These are phyloP conservation scores for Rhamnella rubrinervis DNA, from an alignment of 331 rosid species.

Conservation along the genomic window DNA sequence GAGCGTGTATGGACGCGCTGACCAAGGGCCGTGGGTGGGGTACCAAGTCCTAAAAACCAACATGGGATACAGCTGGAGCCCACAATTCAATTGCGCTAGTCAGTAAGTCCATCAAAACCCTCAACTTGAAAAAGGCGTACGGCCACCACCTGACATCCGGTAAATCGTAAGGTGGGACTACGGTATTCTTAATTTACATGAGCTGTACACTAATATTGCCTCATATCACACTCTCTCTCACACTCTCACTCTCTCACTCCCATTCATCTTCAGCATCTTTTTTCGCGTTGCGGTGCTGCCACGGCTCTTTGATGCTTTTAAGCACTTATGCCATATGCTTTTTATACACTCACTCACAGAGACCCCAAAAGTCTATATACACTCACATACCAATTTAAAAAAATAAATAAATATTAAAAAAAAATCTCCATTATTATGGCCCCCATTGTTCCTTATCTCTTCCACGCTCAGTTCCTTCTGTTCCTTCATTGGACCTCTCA, in stretches of 20 bases:
- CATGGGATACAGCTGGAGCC: not conserved
- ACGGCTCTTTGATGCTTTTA: conserved; percentile 34
- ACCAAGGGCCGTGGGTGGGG: not conserved
- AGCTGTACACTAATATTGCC: conserved; percentile 43
- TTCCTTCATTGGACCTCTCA: conserved; percentile 21
- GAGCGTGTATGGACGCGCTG: conserved; percentile 5
- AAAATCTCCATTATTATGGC: conserved; percentile 42
- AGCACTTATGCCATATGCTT: conserved; percentile 3
- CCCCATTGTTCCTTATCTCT: conserved; percentile 58
- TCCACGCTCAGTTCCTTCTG: conserved; percentile 8
- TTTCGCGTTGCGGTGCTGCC: conserved; percentile 41
- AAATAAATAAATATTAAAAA: not conserved
- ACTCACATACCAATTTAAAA: not conserved
- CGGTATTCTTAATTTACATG: conserved; percentile 17
- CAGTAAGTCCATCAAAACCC: not conserved
- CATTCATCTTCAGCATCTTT: not conserved
- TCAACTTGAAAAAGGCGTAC: conserved; percentile 36
- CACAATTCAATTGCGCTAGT: not conserved
- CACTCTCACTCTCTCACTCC: not conserved
- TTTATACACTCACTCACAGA: not conserved
- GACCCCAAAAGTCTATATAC: no score
- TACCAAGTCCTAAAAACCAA: not conserved
- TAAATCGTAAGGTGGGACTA: no score
- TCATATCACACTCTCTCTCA: not conserved
- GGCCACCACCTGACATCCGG: conserved; percentile 50